Conservation (phyloP, 768 basidiomycete genomes). For the Amanita pallidorosea region DNA sequence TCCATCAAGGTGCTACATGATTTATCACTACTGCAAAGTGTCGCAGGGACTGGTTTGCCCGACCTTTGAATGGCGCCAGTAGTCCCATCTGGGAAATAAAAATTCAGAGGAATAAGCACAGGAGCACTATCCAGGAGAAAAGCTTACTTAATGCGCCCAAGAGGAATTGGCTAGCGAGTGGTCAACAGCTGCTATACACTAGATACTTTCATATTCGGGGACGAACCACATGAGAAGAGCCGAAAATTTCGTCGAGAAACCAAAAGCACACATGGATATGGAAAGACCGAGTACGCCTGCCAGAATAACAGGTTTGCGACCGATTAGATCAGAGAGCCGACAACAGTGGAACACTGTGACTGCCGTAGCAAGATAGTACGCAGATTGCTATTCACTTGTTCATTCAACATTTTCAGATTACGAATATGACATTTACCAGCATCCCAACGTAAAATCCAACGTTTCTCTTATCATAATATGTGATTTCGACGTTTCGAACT, state of each 20-base stretch:
- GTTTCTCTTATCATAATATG: conserved; percentile 54
- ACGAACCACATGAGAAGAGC: conserved; percentile 32
- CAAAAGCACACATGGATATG: conserved; percentile 63
- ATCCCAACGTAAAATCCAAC: conserved; percentile 73
- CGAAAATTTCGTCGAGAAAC: conserved; percentile 59
- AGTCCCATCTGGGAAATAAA: conserved; percentile 35
- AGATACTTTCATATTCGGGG: background rate
- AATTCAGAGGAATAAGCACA: background rate
- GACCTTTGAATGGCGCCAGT: conserved; percentile 56
- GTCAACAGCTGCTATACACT: background rate
- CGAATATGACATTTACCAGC: conserved; percentile 32
- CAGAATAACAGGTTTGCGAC: conserved; percentile 70
- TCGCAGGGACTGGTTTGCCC: background rate
- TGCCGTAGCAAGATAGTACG: conserved; percentile 70
- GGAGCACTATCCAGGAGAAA: background rate
- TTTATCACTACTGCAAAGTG: background rate
- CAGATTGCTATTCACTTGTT: conserved; percentile 42
- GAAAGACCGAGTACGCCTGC: conserved; percentile 53
- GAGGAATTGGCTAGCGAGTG: conserved; percentile 38
- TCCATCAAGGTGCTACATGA: conserved; percentile 37
- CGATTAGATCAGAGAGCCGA: conserved; percentile 57
- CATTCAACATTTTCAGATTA: background rate
- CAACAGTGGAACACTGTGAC: conserved; percentile 68
- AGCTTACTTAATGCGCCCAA: conserved; percentile 58
- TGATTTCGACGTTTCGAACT: conserved; percentile 34